Percentiles rank a stretch among this genome's conserved stretches.
These are phyloP conservation scores for Kernera saxatilis DNA, from an alignment of 345 rosid species.

Conservation along the genomic window DNA sequence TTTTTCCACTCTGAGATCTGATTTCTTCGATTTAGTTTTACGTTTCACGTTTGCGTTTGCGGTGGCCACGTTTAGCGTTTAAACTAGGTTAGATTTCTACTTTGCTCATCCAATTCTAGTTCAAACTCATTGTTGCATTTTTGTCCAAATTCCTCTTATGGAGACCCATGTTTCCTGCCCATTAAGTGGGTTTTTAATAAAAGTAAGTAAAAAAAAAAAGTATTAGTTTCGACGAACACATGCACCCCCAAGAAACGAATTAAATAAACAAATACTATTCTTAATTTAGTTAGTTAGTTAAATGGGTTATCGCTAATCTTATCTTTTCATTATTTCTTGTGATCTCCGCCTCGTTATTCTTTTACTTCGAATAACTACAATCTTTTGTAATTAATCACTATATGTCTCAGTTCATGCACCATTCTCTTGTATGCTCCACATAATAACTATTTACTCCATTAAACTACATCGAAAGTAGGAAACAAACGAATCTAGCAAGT, in stretches of 20 bases:
- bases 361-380: neutral
- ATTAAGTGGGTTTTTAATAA: too few relatives aligned
- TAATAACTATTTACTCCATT: neutral
- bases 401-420: conserved; percentile 23
- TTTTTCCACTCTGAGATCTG: too few relatives aligned
- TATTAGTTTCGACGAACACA: neutral
- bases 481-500: conserved; percentile 11
- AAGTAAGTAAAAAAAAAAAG: too few relatives aligned
- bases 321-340: neutral
- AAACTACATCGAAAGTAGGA: neutral
- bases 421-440: neutral
- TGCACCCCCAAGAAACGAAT: neutral
- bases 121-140: too few relatives aligned
- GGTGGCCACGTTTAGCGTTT: too few relatives aligned
- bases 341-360: neutral
- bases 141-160: too few relatives aligned
- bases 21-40: too few relatives aligned
- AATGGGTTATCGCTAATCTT: neutral
- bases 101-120: too few relatives aligned
- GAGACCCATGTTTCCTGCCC: too few relatives aligned
- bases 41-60: too few relatives aligned
- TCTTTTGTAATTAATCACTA: neutral
- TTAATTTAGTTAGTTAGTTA: neutral
- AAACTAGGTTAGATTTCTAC: too few relatives aligned
- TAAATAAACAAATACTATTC: neutral